Base-by-base conservation (phyloP, 2,329 filamentous ascomycete species). In the Ascochyta viciae-villosae region DNA sequence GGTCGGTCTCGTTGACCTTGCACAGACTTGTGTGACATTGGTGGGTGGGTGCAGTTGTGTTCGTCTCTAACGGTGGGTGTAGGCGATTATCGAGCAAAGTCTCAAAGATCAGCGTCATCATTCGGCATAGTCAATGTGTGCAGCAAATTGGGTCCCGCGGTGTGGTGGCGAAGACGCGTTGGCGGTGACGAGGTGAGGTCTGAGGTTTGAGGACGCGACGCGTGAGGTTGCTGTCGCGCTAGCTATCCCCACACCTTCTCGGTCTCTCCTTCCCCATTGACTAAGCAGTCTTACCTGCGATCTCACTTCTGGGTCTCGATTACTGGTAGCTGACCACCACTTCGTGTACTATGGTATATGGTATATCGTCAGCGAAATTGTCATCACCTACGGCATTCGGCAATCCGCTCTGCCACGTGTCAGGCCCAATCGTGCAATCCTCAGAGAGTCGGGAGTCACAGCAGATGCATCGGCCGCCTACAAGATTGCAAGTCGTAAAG, bases 311-410 rank as follows among this genome's bases (percentile, higher is more conserved):
- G 19, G 19, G 23, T 39, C 19, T 22, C 12, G 10, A 22, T 10
- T 3, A 23, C 24, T 27, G 16, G 9, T 4, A 6, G 23, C 19
- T 39, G 37, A 39, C 29, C 29, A 48, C 13, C 42, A 16, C 5
- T 44, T 19, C 7, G 50, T 42, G 38, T 16, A 19, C 19, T 19
- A 19, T 19, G 19, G 19, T 19, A 19, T 19, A 19, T 19, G 2
- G 19, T 19, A 34, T 6, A 24, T 39, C 16, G 37, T 51, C 47
- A 56, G 53, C 37, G 12, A 13, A 33, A 26, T 56, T 39, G 39
- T n/a, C 23, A 43, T 42, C 47, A 43, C 8, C 37, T 39, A 24
- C 38, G 37, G 33, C 23, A 42, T 50, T 46, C 52, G 29, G 15
- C 31, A 48, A 3, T 56, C 53, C 53, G 42, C 16, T 39, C 24